phyloP scores from a whole-genome alignment of 2,329 filamentous ascomycete genomes.

The Claviceps sp. region DNA sequence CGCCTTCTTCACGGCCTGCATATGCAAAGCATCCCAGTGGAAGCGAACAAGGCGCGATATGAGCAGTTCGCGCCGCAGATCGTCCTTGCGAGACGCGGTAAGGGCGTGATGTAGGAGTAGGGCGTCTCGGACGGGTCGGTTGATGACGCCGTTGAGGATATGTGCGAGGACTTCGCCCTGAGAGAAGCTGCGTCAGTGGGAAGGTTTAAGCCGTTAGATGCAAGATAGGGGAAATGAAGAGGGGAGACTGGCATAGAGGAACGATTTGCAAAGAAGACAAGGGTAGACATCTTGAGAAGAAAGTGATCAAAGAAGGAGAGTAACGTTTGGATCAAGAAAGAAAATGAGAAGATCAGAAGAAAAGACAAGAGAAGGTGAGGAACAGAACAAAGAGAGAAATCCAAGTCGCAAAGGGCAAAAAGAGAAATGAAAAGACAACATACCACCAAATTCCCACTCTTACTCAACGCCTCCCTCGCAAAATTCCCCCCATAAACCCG shows the following conservation, averaged over 20 bases:
- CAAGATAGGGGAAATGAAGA: too few species aligned
- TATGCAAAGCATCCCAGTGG: conserved; percentile 82
- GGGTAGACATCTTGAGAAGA: neutral
- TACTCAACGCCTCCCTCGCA: conserved; percentile 72
- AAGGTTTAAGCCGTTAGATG: too few species aligned
- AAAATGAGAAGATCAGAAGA: neutral
- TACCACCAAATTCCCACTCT: conserved; percentile 87
- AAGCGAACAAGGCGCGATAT: conserved; percentile 78
- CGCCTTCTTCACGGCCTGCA: conserved; percentile 65
- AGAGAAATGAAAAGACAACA: conserved; percentile 25
- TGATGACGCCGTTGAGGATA: conserved; percentile 93
- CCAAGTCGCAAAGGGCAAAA: neutral
- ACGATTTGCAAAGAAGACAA: too few species aligned
- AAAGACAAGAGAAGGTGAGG: neutral
- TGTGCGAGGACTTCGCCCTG: conserved; percentile 91
- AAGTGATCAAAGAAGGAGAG: neutral
- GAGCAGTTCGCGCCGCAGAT: conserved; percentile 69
- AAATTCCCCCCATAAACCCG: conserved; percentile 65
- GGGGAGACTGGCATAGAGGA: too few species aligned
- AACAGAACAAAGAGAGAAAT: conserved; percentile 13
- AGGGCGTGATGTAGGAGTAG: conserved; percentile 85
- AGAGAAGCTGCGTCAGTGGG: neutral
- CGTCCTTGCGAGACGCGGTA: conserved; percentile 55
- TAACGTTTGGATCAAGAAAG: neutral
- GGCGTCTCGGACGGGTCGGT: conserved; percentile 84